Base-by-base conservation (phyloP, 805 yeast genomes). In the Barnettozyma botsteinii region DNA sequence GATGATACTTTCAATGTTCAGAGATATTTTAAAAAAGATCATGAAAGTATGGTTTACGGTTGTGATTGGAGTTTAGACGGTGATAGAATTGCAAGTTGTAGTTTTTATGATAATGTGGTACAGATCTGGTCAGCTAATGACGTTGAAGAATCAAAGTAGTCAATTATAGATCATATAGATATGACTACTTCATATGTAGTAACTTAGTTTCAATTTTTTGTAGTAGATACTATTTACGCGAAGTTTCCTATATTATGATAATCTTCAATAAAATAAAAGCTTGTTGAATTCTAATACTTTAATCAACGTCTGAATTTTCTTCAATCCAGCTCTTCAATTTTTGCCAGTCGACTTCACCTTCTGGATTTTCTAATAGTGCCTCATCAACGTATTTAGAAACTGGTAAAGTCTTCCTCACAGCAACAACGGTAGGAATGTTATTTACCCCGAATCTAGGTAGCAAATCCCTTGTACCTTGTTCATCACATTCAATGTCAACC, bases 41-140 rank as follows among this genome's bases (percentile, higher is more conserved):
- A 91, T 56, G 80, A 79, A 36, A 86, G 96, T 44, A 91, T 93
- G 87, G 89, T 91, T 40, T 91, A 91, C 55, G 98, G 98, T 0
- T 96, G 95, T 5, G 96, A 85, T 55, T 89, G 97, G 95, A 61
- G 69, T 12, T 53, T 55, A 2, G 67, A 67, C 5, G 76, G 69
- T 7, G 59, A 60, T 2, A 50, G 58, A 5, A 74, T 83, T 7
- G 82, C 77, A 3, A 88, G 96, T 1, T 91, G 97, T 59, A 87
- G 96, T 40, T 91, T 91, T 59, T 91, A 91, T 64, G 98, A 91
- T 59, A 75, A 75, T 40, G 76, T 84, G 15, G 72, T 91, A 2
- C 96, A 89, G 47, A 58, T 72, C 23, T 91, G 98, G 98, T 41
- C 55, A 7, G 49, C 55, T 4, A 38, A 50, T 17, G 26, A 36